Percentiles rank a stretch among this genome's conserved stretches.
Conservation (phyloP, 2,329 filamentous ascomycete species). For the Fonsecaea pugnacius region DNA sequence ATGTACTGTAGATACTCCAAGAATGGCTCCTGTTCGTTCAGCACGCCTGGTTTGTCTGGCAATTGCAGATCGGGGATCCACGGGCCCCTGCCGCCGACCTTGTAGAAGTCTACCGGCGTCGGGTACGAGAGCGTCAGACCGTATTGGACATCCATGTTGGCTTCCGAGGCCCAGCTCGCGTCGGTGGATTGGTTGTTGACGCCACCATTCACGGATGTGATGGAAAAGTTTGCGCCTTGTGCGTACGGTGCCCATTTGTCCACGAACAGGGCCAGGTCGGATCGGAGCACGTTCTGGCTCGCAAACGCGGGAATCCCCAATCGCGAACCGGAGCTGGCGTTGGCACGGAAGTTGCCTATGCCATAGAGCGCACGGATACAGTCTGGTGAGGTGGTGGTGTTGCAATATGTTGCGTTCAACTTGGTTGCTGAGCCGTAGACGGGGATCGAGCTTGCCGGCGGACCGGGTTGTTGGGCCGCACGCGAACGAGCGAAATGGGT, state of each 20-base stretch:
- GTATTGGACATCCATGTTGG: constrained; percentile 62
- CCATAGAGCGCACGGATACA: constrained; percentile 55
- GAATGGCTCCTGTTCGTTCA: constrained; percentile 67
- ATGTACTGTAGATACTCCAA: constrained; percentile 67
- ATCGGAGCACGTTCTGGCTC: constrained; percentile 56
- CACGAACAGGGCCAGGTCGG: constrained; percentile 63
- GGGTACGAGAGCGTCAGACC: constrained; percentile 61
- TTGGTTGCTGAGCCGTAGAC: constrained; percentile 19
- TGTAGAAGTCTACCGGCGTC: constrained; percentile 60
- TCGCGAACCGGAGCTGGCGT: constrained; percentile 47
- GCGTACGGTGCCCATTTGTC: constrained; percentile 58
- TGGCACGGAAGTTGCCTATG: constrained; percentile 20
- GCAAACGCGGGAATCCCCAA: constrained; percentile 57
- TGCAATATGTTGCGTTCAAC: constrained; percentile 41
- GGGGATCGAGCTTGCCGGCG: background rate
- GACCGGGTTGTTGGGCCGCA: constrained; percentile 41
- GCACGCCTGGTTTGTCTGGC: constrained; percentile 43
- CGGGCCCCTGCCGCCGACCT: constrained; percentile 60
- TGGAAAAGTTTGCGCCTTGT: constrained; percentile 60
- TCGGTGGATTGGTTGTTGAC: constrained; percentile 52
- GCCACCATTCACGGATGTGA: constrained; percentile 62
- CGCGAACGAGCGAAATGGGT: constrained; percentile 59
- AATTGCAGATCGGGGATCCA: constrained; percentile 56
- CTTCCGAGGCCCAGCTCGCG: constrained; percentile 52
- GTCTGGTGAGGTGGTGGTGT: constrained; percentile 50